Percentiles rank a stretch among this genome's conserved stretches.
Evolutionary conservation across 2,329 filamentous ascomycete genomes (phyloP).

Genomic region (Penicillium sp.): DNA sequence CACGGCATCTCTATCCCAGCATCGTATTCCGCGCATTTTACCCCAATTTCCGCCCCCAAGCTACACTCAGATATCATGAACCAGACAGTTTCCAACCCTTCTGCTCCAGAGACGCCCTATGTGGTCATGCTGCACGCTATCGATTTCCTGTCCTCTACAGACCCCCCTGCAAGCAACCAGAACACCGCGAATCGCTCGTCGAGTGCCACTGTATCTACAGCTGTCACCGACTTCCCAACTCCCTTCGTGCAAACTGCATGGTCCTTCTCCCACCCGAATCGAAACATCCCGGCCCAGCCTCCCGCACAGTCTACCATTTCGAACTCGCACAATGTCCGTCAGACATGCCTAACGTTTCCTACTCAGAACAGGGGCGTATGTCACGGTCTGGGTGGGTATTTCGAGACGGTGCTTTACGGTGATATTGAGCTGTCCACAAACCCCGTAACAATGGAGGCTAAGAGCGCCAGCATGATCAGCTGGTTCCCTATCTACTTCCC

Average conservation of each 20-base stretch:
- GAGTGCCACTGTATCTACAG: constrained; percentile 27
- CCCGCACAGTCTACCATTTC: constrained; percentile 53
- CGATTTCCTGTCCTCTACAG: constrained; percentile 75
- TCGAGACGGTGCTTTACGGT: constrained; percentile 89
- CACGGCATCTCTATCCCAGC: constrained; percentile 91
- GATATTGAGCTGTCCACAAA: constrained; percentile 87
- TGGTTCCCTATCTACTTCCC: constrained; percentile 99
- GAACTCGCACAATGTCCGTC: constrained; percentile 89
- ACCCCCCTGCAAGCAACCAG: constrained; percentile 39
- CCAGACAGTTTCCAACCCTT: constrained; percentile 60
- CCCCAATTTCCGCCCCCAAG: constrained; percentile 84
- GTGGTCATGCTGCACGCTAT: constrained; percentile 89
- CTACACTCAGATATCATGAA: constrained; percentile 75
- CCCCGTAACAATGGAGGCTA: constrained; percentile 83
- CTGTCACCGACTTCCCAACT: constrained; percentile 32
- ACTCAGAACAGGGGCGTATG: constrained; percentile 76
- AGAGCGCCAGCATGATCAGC: constrained; percentile 97
- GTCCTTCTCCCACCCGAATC: constrained; percentile 46
- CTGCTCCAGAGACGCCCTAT: constrained; percentile 86
- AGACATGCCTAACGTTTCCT: constrained; percentile 73
- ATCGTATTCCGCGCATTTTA: constrained; percentile 89
- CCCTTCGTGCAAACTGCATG: constrained; percentile 45
- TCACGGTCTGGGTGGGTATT: constrained; percentile 90
- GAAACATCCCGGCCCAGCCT: constrained; percentile 35
- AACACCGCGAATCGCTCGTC: constrained; percentile 28